Base-by-base conservation (phyloP, 2,329 filamentous ascomycete species). In the Fusarium denticulatum region DNA sequence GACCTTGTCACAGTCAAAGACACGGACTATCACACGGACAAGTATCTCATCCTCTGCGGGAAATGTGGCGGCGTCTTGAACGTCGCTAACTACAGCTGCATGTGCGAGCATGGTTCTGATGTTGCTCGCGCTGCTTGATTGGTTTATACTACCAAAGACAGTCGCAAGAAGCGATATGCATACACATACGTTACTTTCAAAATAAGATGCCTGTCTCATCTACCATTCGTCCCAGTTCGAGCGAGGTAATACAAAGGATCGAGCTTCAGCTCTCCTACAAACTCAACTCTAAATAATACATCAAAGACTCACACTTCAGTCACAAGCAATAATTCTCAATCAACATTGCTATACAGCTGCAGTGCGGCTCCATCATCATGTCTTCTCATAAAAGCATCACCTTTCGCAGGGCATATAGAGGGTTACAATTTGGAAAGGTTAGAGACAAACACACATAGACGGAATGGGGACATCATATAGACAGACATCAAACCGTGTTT, bases 401-500 rank as follows among this genome's bases (percentile, higher is more conserved):
- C 26, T 43, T 56, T 56, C 26, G 22, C 37, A 16, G 40, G n/a
- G 37, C 18, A 55, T 37, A n/a, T 28, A 22, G 18, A 42, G 16
- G 12, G 7, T 20, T n/a, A 32, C 49, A 12, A 20, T 49, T 32
- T 7, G n/a, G 34, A 55, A 62, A 28, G 34, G n/a, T 34, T 28
- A 47, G 26, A 26, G 15, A 18, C 26, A 39, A 20, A 26, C 7
- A n/a, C 12, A 22, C 26, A 36, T 26, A 57, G 34, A 46, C 26
- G 26, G 22, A 26, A 42, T 20, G 42, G 46, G 34, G 18, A 47
- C 30, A 24, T 43, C n/a, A 56, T 34, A 56, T 45, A 62, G 59
- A 64, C 60, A 55, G 26, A 64, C 60, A 70, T 77, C 65, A 70
- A 72, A 58, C 43, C 59, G 20, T 55, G 34, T 75, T 73, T 77